phyloP scores from a whole-genome alignment of 306 rosid species.

The Potentilla sterilis region DNA sequence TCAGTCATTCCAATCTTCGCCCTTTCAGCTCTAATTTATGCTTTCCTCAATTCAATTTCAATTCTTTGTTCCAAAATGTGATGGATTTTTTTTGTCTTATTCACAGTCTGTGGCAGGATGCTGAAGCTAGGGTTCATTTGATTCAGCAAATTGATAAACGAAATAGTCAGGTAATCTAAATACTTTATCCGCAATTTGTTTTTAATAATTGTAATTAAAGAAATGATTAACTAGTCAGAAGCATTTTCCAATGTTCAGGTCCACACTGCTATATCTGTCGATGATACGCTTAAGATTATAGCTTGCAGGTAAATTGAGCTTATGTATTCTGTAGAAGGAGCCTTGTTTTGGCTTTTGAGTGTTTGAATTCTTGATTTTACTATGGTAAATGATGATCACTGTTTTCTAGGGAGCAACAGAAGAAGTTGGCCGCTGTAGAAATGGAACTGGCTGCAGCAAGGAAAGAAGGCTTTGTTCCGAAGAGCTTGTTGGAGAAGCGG shows the following conservation, averaged over 20 bases:
- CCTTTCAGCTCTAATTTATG: background rate
- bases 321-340: background rate
- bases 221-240: too few species aligned
- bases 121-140: conserved; percentile 54
- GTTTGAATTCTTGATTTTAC: background rate
- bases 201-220: too few species aligned
- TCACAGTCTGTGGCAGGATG: conserved; percentile 67
- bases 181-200: background rate
- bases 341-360: background rate
- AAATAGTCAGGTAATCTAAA: conserved; percentile 46
- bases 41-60: background rate
- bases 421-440: conserved; percentile 54
- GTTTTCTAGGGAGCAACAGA: conserved; percentile 56
- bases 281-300: conserved; percentile 56
- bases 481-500: conserved; percentile 28
- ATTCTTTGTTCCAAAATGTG: background rate
- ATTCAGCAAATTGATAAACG: conserved; percentile 44
- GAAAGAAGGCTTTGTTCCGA: conserved; percentile 58
- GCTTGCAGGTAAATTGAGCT: conserved; percentile 55
- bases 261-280: conserved; percentile 59
- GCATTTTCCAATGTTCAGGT: conserved; percentile 57
- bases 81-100: background rate
- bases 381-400: conserved; percentile 24
- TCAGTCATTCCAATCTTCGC: conserved; percentile 16
- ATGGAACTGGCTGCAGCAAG: conserved; percentile 60